Conservation (phyloP, 2,329 filamentous ascomycete species). For the Colletotrichum theobromicola region DNA sequence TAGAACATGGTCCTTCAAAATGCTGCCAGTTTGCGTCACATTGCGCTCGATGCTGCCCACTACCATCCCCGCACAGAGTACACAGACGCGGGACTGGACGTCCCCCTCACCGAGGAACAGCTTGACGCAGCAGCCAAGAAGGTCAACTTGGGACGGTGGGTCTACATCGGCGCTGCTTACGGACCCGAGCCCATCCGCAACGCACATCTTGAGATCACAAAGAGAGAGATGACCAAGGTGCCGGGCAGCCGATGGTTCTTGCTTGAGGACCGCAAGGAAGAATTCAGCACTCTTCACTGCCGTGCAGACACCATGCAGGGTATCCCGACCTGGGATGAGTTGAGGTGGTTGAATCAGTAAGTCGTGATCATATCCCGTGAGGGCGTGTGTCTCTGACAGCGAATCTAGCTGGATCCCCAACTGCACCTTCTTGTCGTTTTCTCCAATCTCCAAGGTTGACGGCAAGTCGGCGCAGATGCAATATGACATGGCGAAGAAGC, state of each 20-base stretch:
- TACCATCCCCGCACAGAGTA: slow-evolving; percentile 34
- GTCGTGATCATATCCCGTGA: neutral
- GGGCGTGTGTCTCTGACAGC: neutral
- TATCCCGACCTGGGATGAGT: slow-evolving; percentile 40
- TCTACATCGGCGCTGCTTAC: slow-evolving; percentile 50
- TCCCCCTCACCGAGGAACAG: slow-evolving; percentile 39
- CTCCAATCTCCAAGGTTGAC: slow-evolving; percentile 48
- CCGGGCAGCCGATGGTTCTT: slow-evolving; percentile 11
- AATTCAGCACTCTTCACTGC: slow-evolving; percentile 33
- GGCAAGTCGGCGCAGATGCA: slow-evolving; percentile 44
- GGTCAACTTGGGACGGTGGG: slow-evolving; percentile 47
- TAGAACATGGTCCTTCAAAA: slow-evolving; percentile 44
- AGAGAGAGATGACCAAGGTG: slow-evolving; percentile 11
- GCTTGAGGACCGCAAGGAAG: slow-evolving; percentile 19
- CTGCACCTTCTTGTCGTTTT: slow-evolving; percentile 47
- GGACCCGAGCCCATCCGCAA: slow-evolving; percentile 30
- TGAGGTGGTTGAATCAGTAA: slow-evolving; percentile 38
- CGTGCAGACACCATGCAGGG: slow-evolving; percentile 28
- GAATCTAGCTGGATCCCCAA: slow-evolving; percentile 42
- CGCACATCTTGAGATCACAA: slow-evolving; percentile 14
- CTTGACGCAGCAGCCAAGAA: slow-evolving; percentile 43
- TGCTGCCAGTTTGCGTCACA: slow-evolving; percentile 48
- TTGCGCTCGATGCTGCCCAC: slow-evolving; percentile 46
- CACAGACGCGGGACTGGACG: slow-evolving; percentile 20
- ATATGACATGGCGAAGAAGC: slow-evolving; percentile 36